Evolutionary conservation across 345 rosid species (phyloP), one percentile per base, ranked within the genome.

Genomic region (Eucalyptus erythrocorys): DNA sequence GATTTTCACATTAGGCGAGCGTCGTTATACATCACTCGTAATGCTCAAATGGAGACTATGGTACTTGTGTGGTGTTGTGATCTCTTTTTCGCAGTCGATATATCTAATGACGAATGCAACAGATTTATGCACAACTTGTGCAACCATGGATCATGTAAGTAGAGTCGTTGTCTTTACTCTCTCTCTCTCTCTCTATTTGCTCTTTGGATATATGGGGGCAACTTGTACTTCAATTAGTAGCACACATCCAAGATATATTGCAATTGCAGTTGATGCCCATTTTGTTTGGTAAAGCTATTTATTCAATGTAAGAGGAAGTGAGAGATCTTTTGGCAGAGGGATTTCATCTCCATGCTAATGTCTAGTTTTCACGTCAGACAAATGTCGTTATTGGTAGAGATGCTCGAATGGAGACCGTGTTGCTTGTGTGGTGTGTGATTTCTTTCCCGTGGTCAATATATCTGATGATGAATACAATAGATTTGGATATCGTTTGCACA

Each of bases 1-100:
- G 4, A 21, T 37, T 76, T 19, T 21, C 15, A 21, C 24, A 1
- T 71, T 12, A 37, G 27, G 6, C 1, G 27, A 24, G 30, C 6
- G 3, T 10, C 0, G 1, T 76, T 7, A 13, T 40, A n/a, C 6
- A 17, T 37, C 8, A 43, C 14, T 6, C 10, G 45, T 1, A 43
- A 76, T 8, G 27, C 45, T 10, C 1, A 8, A 37, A 37, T 37
- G 13, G 45, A 76, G 45, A 21, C 47, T 3, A 1, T 71, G 26
- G 11, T 19, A 43, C 66, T 26, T 59, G 3, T 26, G 64, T 26
- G 66, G 14, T 59, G 7, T 26, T 59, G 66, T 51, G 57, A 51
- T 51, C 57, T 51, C 57, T 51, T 51, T 48, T 51, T 51, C 2
- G 0, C 10, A 2, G 32, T 59, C 32, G 1, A 59, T 27, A 59